Evolutionary conservation across 2,329 filamentous ascomycete species (phyloP), one percentile per base, ranked within the genome.

Genomic region (Calonectria crousiana): DNA sequence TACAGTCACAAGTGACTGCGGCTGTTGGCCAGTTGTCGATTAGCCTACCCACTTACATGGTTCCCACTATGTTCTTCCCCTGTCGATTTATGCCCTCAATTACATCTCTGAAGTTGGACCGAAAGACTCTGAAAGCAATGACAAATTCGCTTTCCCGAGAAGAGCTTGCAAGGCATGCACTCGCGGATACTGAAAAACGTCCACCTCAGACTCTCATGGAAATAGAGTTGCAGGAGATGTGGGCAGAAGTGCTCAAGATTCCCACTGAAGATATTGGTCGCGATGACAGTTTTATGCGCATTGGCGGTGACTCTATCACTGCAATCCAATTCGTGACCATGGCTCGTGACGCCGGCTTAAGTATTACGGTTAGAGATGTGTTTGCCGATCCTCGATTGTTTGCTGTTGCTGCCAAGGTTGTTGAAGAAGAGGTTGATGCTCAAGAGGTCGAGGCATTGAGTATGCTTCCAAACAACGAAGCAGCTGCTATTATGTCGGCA

Each of bases 211-310:
- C 65, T 14, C 65, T 52, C 10, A 67, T 67, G 49, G 65, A 67
- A 30, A 56, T 52, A 18, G 47, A 65, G 16, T 16, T 86, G 10
- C 82, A 78, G 28, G 67, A 72, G 20, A 78, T 84, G 32, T 88
- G 87, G 86, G 79, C 81, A 8, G 51, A 41, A 23, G 41, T 67
- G 16, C 51, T 68, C 4, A 68, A 26, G 77, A 82, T 4, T 77
- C 86, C 0, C 78, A 88, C 10, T 76, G 77, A 9, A 73, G 85
- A 8, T 1, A 60, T 51, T 53, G 67, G 67, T 11, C 53, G 67
- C 9, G 49, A 74, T 11, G 60, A 70, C 14, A 60, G 34, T 9
- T 65, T 66, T 32, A 36, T 68, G 18, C 69, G 67, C 9, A 56
- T 71, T 23, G 68, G 70, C 6, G 72, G 74, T 34, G 69, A 68